These are phyloP conservation scores for Boletus subparvulus DNA, from an alignment of 768 basidiomycete genomes.

Conservation along the genomic window DNA sequence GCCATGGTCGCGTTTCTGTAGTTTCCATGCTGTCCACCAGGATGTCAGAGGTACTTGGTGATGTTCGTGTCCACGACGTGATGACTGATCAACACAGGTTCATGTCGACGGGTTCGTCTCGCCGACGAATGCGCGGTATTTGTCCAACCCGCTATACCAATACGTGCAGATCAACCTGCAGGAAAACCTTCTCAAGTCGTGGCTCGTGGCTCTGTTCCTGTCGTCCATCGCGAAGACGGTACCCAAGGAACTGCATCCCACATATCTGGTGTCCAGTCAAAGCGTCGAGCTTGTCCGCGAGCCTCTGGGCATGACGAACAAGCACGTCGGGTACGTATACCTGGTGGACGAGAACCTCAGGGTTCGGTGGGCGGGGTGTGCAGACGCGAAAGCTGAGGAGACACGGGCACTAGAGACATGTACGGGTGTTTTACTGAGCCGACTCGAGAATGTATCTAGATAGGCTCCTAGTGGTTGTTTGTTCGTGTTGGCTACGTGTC, in stretches of 20 bases:
- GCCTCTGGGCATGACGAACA: constrained; percentile 84
- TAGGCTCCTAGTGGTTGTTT: constrained; percentile 17
- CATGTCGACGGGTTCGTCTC: constrained; percentile 73
- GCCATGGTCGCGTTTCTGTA: constrained; percentile 72
- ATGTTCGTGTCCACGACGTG: not conserved
- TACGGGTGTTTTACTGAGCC: constrained; percentile 62
- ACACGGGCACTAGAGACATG: constrained; percentile 65
- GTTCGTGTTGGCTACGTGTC: constrained; percentile 31
- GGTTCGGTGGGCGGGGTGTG: constrained; percentile 92
- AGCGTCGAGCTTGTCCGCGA: constrained; percentile 86
- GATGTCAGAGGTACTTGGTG: constrained; percentile 72
- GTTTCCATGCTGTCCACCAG: constrained; percentile 81
- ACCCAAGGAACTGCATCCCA: constrained; percentile 61
- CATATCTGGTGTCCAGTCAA: constrained; percentile 78
- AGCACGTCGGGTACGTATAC: constrained; percentile 89
- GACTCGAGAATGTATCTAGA: constrained; percentile 41
- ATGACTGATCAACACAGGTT: constrained; percentile 44
- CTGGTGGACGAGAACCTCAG: constrained; percentile 82
- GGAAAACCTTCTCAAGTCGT: constrained; percentile 88
- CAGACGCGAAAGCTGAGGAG: constrained; percentile 78
- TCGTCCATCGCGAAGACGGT: constrained; percentile 66
- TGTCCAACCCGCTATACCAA: constrained; percentile 60
- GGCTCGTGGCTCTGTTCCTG: constrained; percentile 85
- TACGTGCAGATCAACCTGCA: constrained; percentile 89
- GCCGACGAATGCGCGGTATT: constrained; percentile 53